These are phyloP conservation scores for Opeltia flavorubescens DNA, from an alignment of 495 filamentous ascomycete genomes.

Conservation along the genomic window DNA sequence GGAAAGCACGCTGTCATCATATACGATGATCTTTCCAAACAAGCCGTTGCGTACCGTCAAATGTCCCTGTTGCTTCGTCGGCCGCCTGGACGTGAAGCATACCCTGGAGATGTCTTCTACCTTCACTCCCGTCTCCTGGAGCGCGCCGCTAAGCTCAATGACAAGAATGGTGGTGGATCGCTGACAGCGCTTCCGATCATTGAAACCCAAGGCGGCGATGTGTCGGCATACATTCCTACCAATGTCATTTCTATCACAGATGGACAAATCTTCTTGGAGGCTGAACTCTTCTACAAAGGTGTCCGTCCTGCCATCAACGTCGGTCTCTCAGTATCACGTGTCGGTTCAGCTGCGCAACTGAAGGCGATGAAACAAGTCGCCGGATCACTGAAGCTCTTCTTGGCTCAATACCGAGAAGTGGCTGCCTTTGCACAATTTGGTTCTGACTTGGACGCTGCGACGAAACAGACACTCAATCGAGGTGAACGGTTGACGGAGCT, in stretches of 20 bases:
- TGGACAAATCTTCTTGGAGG: constrained; percentile 98
- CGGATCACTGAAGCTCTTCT: constrained; percentile 98
- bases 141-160: constrained; percentile 98
- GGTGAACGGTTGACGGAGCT: constrained; percentile 98
- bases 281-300: constrained; percentile 99
- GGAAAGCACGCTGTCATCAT: constrained; percentile 87
- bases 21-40: constrained; percentile 96
- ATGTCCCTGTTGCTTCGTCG: constrained; percentile 99
- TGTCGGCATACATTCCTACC: constrained; percentile 99
- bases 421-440: constrained; percentile 99
- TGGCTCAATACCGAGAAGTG: constrained; percentile 99
- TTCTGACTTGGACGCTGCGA: constrained; percentile 97
- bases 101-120: constrained; percentile 99
- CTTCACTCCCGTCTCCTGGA: constrained; percentile 98
- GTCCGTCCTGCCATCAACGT: constrained; percentile 99
- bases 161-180: constrained; percentile 90
- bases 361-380: constrained; percentile 99
- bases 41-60: constrained; percentile 98
- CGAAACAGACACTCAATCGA: constrained; percentile 97
- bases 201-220: constrained; percentile 99
- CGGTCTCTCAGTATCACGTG: constrained; percentile 99
- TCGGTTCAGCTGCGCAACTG: constrained; percentile 97
- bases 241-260: constrained; percentile 99
- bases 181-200: constrained; percentile 96
- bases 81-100: constrained; percentile 98